Base-by-base conservation (phyloP, 1,284 basidiomycete genomes). In the Somion occarium region DNA sequence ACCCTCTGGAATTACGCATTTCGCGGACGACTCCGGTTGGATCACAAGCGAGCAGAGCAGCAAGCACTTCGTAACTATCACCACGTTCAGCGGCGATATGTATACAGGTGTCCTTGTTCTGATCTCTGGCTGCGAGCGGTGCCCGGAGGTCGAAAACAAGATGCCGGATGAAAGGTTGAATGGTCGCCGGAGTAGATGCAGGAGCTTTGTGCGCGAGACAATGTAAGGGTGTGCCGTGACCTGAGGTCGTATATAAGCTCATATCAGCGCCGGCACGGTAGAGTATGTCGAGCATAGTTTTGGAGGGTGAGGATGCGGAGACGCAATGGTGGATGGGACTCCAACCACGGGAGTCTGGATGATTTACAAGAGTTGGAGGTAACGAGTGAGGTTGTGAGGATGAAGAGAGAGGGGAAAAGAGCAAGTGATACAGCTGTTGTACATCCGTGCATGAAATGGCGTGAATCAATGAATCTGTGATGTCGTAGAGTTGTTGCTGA, bases 1-100 rank as follows among this genome's bases (percentile, higher is more conserved):
- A 88, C 83, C 86, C 86, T 69, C 83, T 70, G 7, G 79, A 72
- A 62, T 89, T 89, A 46, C 79, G 77, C 64, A 83, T 64, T 56
- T 81, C 76, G 24, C 79, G 74, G 20, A 82, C 73, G 3, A 68
- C 60, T 25, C 79, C 76, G 3, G 73, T 75, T 0, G 69, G 66
- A 62, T 89, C 87, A 56, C 78, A 83, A 44, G 83, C 77, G 39
- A 88, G 71, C 53, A 89, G 69, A 41, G 83, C 75, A 48, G 73
- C 69, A 38, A 89, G 66, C 19, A 88, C 65, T 50, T 83, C 80
- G 20, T 80, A 66, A 64, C 74, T 84, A 52, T 88, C 83, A 11
- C 95, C 96, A 54, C 88, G 86, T 59, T 93, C 88, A 4, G 96
- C 95, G 19, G 95, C 95, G 49, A 98, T 77, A 71, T 98, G 95